Evolutionary conservation across 2,329 filamentous ascomycete genomes (phyloP).

Genomic region (Aspergillus brasiliensis): DNA sequence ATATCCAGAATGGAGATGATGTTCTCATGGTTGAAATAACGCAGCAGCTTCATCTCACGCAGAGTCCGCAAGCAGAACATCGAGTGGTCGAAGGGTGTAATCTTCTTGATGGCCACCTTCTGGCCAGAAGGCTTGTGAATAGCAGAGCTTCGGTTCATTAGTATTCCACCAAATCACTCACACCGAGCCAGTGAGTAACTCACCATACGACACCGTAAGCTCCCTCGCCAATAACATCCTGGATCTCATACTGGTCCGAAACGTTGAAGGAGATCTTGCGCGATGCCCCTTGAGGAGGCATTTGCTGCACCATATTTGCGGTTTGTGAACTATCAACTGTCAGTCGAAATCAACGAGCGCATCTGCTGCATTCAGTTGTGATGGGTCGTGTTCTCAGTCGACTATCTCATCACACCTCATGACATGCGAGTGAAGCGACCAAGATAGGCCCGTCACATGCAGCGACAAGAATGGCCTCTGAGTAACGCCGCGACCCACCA

Average conservation of each 20-base stretch:
- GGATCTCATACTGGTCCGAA: conserved; percentile 98
- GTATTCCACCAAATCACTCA: conserved; percentile 9
- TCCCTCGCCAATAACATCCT: conserved; percentile 98
- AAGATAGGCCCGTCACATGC: conserved; percentile 5
- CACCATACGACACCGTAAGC: conserved; percentile 99
- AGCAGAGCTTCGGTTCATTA: conserved; percentile 68
- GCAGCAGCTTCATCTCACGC: conserved; percentile 97
- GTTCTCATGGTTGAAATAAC: conserved; percentile 99
- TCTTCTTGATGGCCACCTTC: conserved; percentile 99
- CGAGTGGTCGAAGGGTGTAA: conserved; percentile 97
- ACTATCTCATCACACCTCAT: conserved; percentile 4
- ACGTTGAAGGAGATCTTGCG: conserved; percentile 99
- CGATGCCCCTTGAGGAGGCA: conserved; percentile 57
- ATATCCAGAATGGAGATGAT: conserved; percentile 99
- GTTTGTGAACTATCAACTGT: conserved; percentile 13
- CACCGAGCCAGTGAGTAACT: conserved; percentile 36
- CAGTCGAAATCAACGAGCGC: conserved; percentile 4
- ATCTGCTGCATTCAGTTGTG: neutral
- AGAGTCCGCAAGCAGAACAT: conserved; percentile 97
- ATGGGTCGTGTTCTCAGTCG: neutral
- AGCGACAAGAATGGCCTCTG: conserved; percentile 1
- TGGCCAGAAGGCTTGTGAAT: conserved; percentile 97
- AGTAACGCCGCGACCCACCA: conserved; percentile 1
- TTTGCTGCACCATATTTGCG: conserved; percentile 45
- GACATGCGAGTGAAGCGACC: neutral